These are phyloP conservation scores for Ananas comosus DNA, from an alignment of 176 grass and related monocot species.

Conservation along the genomic window DNA sequence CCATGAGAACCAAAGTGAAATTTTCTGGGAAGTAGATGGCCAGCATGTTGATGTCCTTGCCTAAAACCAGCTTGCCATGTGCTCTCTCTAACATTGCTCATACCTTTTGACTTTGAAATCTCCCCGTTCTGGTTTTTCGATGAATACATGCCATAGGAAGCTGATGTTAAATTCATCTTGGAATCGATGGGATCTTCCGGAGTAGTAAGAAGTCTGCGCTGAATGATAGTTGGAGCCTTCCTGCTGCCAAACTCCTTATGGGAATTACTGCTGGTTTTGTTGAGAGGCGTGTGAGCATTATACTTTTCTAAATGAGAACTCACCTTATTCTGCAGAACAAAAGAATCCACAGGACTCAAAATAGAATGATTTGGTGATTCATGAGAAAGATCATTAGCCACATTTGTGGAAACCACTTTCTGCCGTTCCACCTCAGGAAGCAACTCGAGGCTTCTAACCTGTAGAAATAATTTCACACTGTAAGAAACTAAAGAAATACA, in stretches of 20 bases:
- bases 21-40: conserved; percentile 25
- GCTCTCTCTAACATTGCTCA: conserved; percentile 29
- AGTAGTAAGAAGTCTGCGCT: conserved; percentile 22
- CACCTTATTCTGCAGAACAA: conserved; percentile 36
- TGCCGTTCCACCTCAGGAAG: conserved; percentile 60
- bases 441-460: conserved; percentile 57
- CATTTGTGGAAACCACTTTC: conserved; percentile 29
- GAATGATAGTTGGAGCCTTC: conserved; percentile 36
- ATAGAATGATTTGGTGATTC: conserved; percentile 23
- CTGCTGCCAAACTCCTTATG: conserved; percentile 35
- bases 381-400: conserved; percentile 25
- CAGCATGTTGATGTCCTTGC: conserved; percentile 24
- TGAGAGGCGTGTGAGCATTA: conserved; percentile 27
- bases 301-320: conserved; percentile 14
- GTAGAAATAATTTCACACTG: conserved; percentile 14
- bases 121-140: conserved; percentile 27
- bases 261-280: conserved; percentile 19
- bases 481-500: neutral
- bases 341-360: conserved; percentile 22
- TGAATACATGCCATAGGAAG: conserved; percentile 22
- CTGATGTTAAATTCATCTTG: conserved; percentile 27
- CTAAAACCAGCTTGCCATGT: conserved; percentile 29
- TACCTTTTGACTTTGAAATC: conserved; percentile 27
- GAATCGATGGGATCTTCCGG: conserved; percentile 20
- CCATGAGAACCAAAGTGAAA: conserved; percentile 31